Base-by-base conservation (phyloP, 2,329 filamentous ascomycete genomes). In the Ceratocystiopsis minuta region DNA sequence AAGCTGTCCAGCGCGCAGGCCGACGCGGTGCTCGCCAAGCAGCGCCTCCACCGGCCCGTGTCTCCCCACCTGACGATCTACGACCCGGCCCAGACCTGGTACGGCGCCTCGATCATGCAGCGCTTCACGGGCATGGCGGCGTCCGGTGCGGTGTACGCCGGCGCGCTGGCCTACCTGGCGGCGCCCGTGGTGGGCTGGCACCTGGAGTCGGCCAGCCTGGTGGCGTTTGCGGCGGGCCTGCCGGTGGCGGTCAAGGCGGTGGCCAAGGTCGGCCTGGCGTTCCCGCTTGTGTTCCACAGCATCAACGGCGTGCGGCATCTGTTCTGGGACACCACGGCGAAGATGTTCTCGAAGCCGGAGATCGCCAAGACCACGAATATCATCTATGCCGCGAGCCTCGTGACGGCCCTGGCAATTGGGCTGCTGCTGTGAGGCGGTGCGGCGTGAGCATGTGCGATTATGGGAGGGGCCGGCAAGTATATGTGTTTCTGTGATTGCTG, bases 21-120 rank as follows among this genome's bases (percentile, higher is more conserved):
- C 49, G 54, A 71, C 49, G 57, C 70, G 51, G 74, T 93, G 62
- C 83, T 95, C 57, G 78, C 72, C 54, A 66, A 75, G 55, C 87
- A 95, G 68, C 87, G 87, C 54, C 70, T 79, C 43, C 63, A 70
- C 55, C 87, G 87, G 41, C 87, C 87, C 57, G 70, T 94, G 53
- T 72, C 84, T 37, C 87, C 87, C 43, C 86, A 95, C 58, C 74
- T 95, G 48, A 59, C 64, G 55, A 87, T 92, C 72, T 95, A 95
- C 76, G 72, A 75, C 60, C 73, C 80, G 46, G 76, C 84, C 61
- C 81, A 95, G 64, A 90, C 84, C 53, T 94, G 78, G 79, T 78
- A 83, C 60, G 69, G 70, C 51, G 78, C 76, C 52, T 75, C 67
- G 44, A 68, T 70, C 50, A 70, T 83, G 62, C 82, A 86, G 66